A percentile compares a stretch with the other conserved stretches of the same genome.
These are phyloP conservation scores for Triangularia verruculosa DNA, from an alignment of 2,329 filamentous ascomycete species.

Conservation along the genomic window DNA sequence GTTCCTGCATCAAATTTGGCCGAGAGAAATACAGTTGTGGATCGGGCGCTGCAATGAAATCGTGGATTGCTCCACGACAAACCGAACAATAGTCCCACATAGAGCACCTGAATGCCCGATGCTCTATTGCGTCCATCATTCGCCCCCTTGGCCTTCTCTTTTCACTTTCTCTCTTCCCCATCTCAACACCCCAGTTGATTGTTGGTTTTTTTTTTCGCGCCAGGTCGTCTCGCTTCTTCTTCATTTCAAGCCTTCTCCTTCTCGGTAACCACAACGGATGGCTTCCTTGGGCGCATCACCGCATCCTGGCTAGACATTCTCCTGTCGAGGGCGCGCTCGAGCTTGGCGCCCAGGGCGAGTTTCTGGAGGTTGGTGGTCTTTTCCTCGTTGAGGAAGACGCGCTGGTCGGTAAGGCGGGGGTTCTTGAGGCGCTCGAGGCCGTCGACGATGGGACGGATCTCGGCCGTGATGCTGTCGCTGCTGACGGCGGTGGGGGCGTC, in stretches of 20 bases:
- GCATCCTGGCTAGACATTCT: constrained; percentile 89
- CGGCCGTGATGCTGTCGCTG: constrained; percentile 53
- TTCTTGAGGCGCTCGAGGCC: constrained; percentile 87
- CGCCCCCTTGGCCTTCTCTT: too few species aligned
- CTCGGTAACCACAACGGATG: constrained; percentile 30
- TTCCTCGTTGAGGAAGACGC: constrained; percentile 73
- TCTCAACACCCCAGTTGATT: too few species aligned
- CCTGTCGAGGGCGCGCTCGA: constrained; percentile 80
- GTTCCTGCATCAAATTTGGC: background rate
- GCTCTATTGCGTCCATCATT: background rate
- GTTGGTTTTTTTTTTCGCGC: too few species aligned
- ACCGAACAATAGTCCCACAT: background rate
- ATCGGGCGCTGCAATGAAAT: background rate
- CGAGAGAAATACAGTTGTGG: background rate
- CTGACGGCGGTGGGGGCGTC: constrained; percentile 57
- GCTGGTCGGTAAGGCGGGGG: constrained; percentile 77
- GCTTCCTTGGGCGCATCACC: constrained; percentile 59
- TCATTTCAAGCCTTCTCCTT: constrained; percentile 33
- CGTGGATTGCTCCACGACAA: too few species aligned
- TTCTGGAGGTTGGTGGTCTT: constrained; percentile 82
- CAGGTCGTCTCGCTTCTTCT: background rate
- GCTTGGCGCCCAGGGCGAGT: constrained; percentile 83
- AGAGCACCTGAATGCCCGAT: background rate
- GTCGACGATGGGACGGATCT: constrained; percentile 68
- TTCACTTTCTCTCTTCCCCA: background rate